Base-by-base conservation (phyloP, 169 alveolate species). In the Blepharisma undulans region DNA sequence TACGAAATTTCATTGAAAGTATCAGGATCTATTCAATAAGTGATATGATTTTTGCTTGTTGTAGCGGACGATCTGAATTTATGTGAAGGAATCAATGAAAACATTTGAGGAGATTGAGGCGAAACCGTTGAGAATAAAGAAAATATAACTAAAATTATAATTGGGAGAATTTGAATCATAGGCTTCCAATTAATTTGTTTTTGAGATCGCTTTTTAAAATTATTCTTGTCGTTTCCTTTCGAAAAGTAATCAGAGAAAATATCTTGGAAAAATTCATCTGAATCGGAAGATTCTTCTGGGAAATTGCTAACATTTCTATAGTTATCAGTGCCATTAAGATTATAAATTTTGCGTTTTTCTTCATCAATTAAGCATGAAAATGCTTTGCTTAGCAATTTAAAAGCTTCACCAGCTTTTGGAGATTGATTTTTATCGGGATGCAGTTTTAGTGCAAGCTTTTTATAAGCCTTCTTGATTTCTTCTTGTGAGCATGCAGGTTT, bases 401-500 rank as follows among this genome's bases (percentile, higher is more conserved):
- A 93, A 27, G 97, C 98, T 34, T 97, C 98, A 36, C 95, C 93
- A 25, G 97, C 94, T 78, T 93, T 85, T 78, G 96, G 97, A 18
- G 95, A 95, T 71, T 94, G 78, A 87, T 95, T 95, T 81, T 96
- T 94, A 82, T 97, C 98, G 14, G 98, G 98, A 90, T 97, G 98
- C 89, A 95, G 95, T 92, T 96, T 96, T 72, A 97, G 72, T 30
- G 97, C 97, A 33, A 96, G 87, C 80, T 95, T 93, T 84, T 93
- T 93, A 88, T 95, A 95, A 12, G 97, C 98, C 80, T 97, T 97
- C 82, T 95, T 97, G 6, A 97, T 93, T 48, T 97, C 96, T 77
- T 94, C 95, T 91, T 94, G 91, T 2, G 94, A 77, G 18, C 97
- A 97, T 77, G 87, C 84, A 79, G 91, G 91, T 6, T 93, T 27